A percentile compares a stretch with the other conserved stretches of the same genome.
Conservation (phyloP, 202 grass and related monocot genomes). For the Digitaria exilis region DNA sequence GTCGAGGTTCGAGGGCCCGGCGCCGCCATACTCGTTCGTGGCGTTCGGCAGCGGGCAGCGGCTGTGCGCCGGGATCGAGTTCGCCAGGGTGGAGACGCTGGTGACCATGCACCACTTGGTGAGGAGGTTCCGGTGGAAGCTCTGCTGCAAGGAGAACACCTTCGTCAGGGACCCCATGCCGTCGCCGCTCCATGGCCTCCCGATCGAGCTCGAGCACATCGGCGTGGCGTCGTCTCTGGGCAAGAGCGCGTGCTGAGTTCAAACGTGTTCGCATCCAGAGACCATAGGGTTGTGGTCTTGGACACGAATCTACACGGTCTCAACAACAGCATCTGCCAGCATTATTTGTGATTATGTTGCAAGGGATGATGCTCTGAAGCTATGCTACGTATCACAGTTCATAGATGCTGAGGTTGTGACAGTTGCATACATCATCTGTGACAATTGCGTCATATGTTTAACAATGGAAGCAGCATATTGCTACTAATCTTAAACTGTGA, state of each 20-base stretch:
- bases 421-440: no score
- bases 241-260: not conserved
- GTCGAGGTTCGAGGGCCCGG: conserved; percentile 37
- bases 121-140: conserved; percentile 51
- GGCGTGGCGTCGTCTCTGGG: not conserved
- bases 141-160: conserved; percentile 23
- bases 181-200: conserved; percentile 24
- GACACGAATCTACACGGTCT: no score
- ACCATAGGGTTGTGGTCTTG: no score
- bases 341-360: not conserved
- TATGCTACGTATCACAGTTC: no score
- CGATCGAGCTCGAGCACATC: conserved; percentile 17
- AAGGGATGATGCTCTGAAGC: not conserved
- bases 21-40: conserved; percentile 43
- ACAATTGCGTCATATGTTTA: no score
- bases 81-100: conserved; percentile 54
- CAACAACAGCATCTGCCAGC: not conserved
- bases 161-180: conserved; percentile 36
- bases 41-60: conserved; percentile 49
- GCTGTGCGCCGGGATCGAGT: conserved; percentile 49
- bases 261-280: not conserved
- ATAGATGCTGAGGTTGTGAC: no score
- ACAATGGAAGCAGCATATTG: not conserved
- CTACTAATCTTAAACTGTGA: not conserved
- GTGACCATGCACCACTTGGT: conserved; percentile 53